These are phyloP conservation scores for Candida endomychidarum DNA, from an alignment of 805 yeast species.

Conservation along the genomic window DNA sequence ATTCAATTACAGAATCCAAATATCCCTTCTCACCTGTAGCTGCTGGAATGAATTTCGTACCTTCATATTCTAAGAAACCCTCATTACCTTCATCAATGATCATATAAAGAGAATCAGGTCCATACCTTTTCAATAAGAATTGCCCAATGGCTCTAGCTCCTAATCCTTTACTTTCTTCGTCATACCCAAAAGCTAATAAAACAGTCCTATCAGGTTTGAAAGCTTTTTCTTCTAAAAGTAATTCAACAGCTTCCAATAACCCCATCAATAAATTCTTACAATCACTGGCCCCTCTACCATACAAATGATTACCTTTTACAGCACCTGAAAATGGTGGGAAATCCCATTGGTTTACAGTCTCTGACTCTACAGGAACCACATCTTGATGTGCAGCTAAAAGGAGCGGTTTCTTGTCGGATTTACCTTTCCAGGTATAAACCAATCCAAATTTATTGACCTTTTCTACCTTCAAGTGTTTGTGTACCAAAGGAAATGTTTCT, in stretches of 20 bases:
- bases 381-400: slow-evolving; percentile 42
- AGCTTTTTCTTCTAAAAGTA: slow-evolving; percentile 26
- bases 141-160: slow-evolving; percentile 39
- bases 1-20: slow-evolving; percentile 38
- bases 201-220: slow-evolving; percentile 46
- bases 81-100: slow-evolving; percentile 44
- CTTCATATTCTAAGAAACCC: slow-evolving; percentile 26
- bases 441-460: slow-evolving; percentile 38
- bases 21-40: slow-evolving; percentile 53
- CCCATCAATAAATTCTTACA: slow-evolving; percentile 47
- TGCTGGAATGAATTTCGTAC: slow-evolving; percentile 42
- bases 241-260: slow-evolving; percentile 38
- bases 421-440: slow-evolving; percentile 40
- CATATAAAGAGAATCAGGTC: slow-evolving; percentile 43
- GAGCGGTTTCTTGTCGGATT: slow-evolving; percentile 32
- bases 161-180: slow-evolving; percentile 47
- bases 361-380: slow-evolving; percentile 42
- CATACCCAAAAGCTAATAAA: slow-evolving; percentile 50
- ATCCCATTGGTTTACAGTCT: slow-evolving; percentile 38
- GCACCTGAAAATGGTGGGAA: slow-evolving; percentile 39
- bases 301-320: slow-evolving; percentile 30
- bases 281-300: slow-evolving; percentile 38
- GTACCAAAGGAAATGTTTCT: slow-evolving; percentile 33
- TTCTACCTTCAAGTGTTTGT: slow-evolving; percentile 31
- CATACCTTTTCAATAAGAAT: slow-evolving; percentile 36